Evolutionary conservation across 768 basidiomycete genomes (phyloP).

Genomic region (Tulasnella calospora): DNA sequence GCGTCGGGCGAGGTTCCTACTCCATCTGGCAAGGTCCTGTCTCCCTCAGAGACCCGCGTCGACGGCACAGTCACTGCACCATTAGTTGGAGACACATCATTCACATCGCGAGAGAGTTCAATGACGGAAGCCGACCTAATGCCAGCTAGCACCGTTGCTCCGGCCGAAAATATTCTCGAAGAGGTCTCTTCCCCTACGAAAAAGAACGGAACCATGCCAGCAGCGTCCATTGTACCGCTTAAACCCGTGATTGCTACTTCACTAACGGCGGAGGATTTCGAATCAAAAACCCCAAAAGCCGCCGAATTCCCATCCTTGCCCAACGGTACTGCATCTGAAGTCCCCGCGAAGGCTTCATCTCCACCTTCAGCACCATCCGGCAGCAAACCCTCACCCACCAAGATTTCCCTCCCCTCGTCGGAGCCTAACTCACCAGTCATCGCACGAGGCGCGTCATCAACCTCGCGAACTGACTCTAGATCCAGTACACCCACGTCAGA

Average conservation of each 20-base stretch:
- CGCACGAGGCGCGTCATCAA: background rate
- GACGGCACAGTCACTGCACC: background rate
- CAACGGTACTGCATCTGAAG: background rate
- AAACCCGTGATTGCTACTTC: background rate
- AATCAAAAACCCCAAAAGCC: background rate
- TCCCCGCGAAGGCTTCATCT: background rate
- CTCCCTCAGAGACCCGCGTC: background rate
- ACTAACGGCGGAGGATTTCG: background rate
- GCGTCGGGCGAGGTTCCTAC: background rate
- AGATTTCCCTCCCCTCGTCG: background rate
- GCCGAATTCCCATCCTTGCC: background rate
- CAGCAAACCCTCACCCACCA: background rate
- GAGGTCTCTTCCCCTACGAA: background rate
- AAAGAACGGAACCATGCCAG: background rate
- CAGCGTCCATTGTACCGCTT: background rate
- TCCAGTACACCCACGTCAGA: slow-evolving; percentile 14
- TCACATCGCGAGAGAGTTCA: background rate
- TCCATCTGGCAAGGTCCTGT: background rate
- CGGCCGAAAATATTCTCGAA: background rate
- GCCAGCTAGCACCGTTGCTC: background rate
- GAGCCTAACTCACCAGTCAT: background rate
- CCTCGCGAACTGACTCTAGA: background rate
- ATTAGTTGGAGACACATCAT: slow-evolving; percentile 14
- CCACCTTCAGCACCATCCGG: background rate
- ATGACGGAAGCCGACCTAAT: background rate